Evolutionary conservation across 495 filamentous ascomycete species (phyloP).

Genomic region (Penicillium canescens): DNA sequence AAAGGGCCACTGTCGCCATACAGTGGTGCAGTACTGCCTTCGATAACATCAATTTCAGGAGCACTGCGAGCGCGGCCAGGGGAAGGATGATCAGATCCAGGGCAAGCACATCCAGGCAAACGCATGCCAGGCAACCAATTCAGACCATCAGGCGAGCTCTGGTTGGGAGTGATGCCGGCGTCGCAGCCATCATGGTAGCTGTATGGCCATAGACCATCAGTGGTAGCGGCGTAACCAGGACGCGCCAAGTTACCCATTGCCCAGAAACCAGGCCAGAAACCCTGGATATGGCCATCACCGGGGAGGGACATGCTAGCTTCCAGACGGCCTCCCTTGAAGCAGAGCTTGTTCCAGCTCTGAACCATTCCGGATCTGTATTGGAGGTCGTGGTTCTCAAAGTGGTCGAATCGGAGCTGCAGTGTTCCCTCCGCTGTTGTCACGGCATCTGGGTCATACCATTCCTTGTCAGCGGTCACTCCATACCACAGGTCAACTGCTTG

Average conservation of each 20-base stretch:
- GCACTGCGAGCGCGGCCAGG: slow-evolving; percentile 70
- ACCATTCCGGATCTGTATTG: slow-evolving; percentile 80
- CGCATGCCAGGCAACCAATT: slow-evolving; percentile 74
- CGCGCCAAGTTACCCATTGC: slow-evolving; percentile 74
- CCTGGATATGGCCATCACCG: slow-evolving; percentile 64
- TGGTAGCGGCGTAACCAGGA: slow-evolving; percentile 67
- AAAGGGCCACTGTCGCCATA: slow-evolving; percentile 43
- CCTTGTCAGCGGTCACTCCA: slow-evolving; percentile 73
- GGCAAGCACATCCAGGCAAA: slow-evolving; percentile 69
- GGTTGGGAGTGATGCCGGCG: slow-evolving; percentile 75
- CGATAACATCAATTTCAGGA: slow-evolving; percentile 76
- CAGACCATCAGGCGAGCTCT: slow-evolving; percentile 66
- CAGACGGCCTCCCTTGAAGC: slow-evolving; percentile 74
- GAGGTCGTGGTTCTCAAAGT: slow-evolving; percentile 66
- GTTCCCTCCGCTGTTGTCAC: slow-evolving; percentile 66
- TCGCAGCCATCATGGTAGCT: slow-evolving; percentile 74
- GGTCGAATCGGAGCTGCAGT: slow-evolving; percentile 66
- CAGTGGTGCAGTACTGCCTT: slow-evolving; percentile 62
- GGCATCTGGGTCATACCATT: slow-evolving; percentile 85
- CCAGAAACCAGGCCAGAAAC: slow-evolving; percentile 85
- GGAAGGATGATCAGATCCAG: slow-evolving; percentile 64
- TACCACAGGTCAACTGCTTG: slow-evolving; percentile 78
- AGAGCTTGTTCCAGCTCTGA: slow-evolving; percentile 79
- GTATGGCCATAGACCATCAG: slow-evolving; percentile 79
- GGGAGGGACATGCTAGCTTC: slow-evolving; percentile 78